These are phyloP conservation scores for Boletellus deceptivus DNA, from an alignment of 1,284 basidiomycete genomes.

Conservation along the genomic window DNA sequence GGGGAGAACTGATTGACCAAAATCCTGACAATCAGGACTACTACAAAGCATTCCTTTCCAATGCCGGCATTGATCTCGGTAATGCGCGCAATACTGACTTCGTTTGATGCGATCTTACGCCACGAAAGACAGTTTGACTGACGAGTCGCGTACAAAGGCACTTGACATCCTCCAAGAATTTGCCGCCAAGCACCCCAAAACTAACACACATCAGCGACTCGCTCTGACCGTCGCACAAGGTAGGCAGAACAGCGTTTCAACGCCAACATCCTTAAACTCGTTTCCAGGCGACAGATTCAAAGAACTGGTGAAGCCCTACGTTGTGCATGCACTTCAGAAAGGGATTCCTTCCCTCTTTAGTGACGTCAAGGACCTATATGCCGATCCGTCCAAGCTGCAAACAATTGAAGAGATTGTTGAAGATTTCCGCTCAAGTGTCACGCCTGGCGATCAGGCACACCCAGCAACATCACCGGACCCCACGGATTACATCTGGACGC, in stretches of 20 bases:
- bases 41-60: conserved; percentile 72
- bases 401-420: conserved; percentile 75
- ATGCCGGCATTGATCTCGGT: conserved; percentile 70
- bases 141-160: conserved; percentile 53
- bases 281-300: conserved; percentile 62
- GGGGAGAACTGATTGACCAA: conserved; percentile 77
- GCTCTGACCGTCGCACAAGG: conserved; percentile 66
- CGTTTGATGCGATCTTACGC: conserved; percentile 7
- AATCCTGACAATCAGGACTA: conserved; percentile 86
- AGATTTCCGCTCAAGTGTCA: conserved; percentile 43
- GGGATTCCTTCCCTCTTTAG: conserved; percentile 95
- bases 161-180: conserved; percentile 62
- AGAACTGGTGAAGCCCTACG: conserved; percentile 65
- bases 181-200: conserved; percentile 59
- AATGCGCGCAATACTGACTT: conserved; percentile 19
- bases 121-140: conserved; percentile 40
- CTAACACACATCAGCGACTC: conserved; percentile 72
- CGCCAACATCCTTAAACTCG: background rate
- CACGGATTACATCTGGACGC: conserved; percentile 89
- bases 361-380: conserved; percentile 88
- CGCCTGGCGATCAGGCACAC: conserved; percentile 23
- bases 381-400: conserved; percentile 59
- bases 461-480: conserved; percentile 56
- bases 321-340: conserved; percentile 72
- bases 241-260: conserved; percentile 20